Evolutionary conservation across 768 basidiomycete genomes (phyloP).

Genomic region (Phlebiopsis flavidoalba): DNA sequence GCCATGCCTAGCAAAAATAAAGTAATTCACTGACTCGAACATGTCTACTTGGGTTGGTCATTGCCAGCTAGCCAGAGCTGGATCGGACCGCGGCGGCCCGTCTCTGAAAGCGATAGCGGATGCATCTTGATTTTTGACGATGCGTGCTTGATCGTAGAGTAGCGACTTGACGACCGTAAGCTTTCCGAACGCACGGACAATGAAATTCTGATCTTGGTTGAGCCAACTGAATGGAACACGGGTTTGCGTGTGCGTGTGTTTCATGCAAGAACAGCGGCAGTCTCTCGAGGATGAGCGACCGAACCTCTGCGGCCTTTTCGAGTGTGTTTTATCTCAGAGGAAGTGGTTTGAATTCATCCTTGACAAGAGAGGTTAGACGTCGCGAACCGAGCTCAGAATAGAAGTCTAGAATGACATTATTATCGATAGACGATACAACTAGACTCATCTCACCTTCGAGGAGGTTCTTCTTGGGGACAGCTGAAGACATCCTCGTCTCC

Average conservation of each 20-base stretch:
- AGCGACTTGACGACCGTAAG: conserved; percentile 60
- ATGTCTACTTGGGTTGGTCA: conserved; percentile 77
- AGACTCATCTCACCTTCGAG: conserved; percentile 58
- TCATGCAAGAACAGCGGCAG: conserved; percentile 91
- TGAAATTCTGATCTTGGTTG: conserved; percentile 55
- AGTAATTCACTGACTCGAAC: conserved; percentile 74
- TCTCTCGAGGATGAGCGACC: conserved; percentile 69
- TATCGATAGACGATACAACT: not conserved
- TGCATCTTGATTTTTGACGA: conserved; percentile 56
- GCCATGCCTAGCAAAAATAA: not conserved
- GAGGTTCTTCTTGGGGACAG: conserved; percentile 86
- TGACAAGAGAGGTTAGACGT: conserved; percentile 65
- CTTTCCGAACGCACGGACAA: conserved; percentile 64
- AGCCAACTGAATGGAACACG: conserved; percentile 65
- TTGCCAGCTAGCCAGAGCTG: conserved; percentile 75
- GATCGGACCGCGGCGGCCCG: conserved; percentile 54
- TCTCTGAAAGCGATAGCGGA: conserved; percentile 64
- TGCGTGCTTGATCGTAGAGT: conserved; percentile 41
- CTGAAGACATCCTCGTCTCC: conserved; percentile 66
- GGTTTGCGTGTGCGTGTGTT: conserved; percentile 62
- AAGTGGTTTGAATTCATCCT: conserved; percentile 70
- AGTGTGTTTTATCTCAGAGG: conserved; percentile 43
- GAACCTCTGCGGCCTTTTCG: conserved; percentile 47
- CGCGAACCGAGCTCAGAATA: conserved; percentile 74
- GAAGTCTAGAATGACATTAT: conserved; percentile 43